Evolutionary conservation across 148 eudicot genomes (phyloP).

Genomic region (Rhododendron ferrugineum): DNA sequence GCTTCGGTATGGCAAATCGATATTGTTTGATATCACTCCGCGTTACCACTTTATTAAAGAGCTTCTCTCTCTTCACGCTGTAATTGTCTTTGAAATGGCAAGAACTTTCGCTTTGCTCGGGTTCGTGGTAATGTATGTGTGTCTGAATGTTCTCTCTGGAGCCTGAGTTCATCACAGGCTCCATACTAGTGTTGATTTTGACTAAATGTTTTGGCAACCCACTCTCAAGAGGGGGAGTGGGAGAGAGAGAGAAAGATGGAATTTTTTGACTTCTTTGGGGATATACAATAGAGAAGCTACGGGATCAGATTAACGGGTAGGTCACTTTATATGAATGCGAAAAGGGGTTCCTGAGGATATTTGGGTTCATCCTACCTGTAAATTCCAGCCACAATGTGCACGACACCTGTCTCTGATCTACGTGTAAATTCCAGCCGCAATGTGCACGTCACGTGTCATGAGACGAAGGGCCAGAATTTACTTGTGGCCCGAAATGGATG

Average conservation of each 20-base stretch:
- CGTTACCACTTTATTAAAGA: constrained; percentile 30
- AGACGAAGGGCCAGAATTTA: not conserved
- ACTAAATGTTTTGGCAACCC: not conserved
- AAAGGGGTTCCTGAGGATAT: not conserved
- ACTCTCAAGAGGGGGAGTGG: not conserved
- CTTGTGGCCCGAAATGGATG: not conserved
- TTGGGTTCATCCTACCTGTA: not conserved
- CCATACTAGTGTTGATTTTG: not conserved
- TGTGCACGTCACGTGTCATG: not conserved
- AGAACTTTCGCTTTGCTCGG: not conserved
- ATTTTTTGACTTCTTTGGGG: not conserved
- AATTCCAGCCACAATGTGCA: constrained; percentile 6
- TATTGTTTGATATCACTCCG: constrained; percentile 30
- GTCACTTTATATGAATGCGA: not conserved
- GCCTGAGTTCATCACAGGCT: constrained; percentile 2
- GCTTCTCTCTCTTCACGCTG: constrained; percentile 12
- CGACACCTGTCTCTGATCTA: not conserved
- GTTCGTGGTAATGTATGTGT: not conserved
- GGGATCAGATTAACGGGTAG: not conserved
- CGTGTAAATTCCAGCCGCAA: not conserved
- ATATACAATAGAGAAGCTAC: not conserved
- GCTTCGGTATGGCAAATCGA: constrained; percentile 27
- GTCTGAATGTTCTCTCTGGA: not conserved
- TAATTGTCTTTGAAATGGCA: not conserved
- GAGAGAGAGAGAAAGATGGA: not conserved